Evolutionary conservation across 208 protist species (phyloP).

Genomic region (Acanthamoeba divionensis): DNA sequence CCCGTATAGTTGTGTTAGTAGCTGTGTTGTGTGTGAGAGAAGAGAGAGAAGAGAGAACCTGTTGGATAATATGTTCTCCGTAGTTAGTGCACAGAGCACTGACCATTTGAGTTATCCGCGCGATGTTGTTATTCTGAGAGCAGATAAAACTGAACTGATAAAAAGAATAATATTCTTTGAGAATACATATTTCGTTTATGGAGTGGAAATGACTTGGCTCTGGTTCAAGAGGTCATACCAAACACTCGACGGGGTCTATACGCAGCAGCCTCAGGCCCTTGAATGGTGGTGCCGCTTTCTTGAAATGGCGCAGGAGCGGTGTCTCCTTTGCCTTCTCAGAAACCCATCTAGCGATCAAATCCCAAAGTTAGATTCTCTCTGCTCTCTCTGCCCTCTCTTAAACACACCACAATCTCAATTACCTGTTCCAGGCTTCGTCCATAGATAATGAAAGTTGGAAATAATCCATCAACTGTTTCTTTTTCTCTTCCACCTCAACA

Average conservation of each 20-base stretch:
- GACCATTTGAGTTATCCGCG: conserved; percentile 72
- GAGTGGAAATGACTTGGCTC: too few species aligned
- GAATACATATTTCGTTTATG: too few species aligned
- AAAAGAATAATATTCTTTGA: neutral
- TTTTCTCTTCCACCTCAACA: neutral
- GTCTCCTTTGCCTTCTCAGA: neutral
- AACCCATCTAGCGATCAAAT: neutral
- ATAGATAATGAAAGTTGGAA: conserved; percentile 62
- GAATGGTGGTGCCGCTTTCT: neutral
- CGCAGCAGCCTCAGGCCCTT: conserved; percentile 60
- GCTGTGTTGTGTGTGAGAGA: too few species aligned
- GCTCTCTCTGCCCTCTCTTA: neutral
- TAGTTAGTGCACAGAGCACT: neutral
- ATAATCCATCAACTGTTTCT: conserved; percentile 52
- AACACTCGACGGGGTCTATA: conserved; percentile 66
- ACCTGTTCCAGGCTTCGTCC: neutral
- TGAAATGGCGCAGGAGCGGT: conserved; percentile 44
- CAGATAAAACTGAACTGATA: conserved; percentile 76
- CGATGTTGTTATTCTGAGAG: conserved; percentile 81
- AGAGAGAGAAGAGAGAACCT: too few species aligned
- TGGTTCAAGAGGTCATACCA: neutral
- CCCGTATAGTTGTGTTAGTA: too few species aligned
- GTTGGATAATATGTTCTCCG: conserved; percentile 4
- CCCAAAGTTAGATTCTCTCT: neutral
- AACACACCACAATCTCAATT: too few species aligned